Percentiles rank a stretch among this genome's conserved stretches.
These are phyloP conservation scores for Pythium dissimile DNA, from an alignment of 352 stramenopile genomes.

Conservation along the genomic window DNA sequence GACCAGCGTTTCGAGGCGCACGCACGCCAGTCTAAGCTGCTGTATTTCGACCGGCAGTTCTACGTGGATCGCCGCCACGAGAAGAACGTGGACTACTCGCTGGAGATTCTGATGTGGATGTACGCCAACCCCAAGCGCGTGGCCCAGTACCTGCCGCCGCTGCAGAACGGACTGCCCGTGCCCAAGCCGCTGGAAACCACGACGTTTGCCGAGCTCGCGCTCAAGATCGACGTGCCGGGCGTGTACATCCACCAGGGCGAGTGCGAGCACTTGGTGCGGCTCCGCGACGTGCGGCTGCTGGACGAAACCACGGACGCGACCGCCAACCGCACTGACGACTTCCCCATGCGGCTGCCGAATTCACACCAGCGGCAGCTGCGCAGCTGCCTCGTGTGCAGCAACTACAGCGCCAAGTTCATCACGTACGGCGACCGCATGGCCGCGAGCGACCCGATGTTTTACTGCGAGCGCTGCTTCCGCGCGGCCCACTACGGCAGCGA, in stretches of 20 bases:
- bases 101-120: slow-evolving; percentile 56
- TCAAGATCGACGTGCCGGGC: slow-evolving; percentile 51
- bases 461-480: slow-evolving; percentile 70
- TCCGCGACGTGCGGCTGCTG: slow-evolving; percentile 61
- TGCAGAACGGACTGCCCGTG: neutral
- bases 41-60: slow-evolving; percentile 60
- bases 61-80: slow-evolving; percentile 47
- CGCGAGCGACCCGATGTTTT: slow-evolving; percentile 73
- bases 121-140: slow-evolving; percentile 28
- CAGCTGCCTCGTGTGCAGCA: slow-evolving; percentile 69
- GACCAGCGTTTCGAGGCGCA: slow-evolving; percentile 55
- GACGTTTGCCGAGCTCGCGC: slow-evolving; percentile 36
- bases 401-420: slow-evolving; percentile 78
- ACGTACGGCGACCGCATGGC: slow-evolving; percentile 69
- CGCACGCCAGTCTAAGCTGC: slow-evolving; percentile 37
- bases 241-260: slow-evolving; percentile 78
- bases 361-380: slow-evolving; percentile 38
- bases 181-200: slow-evolving; percentile 31
- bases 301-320: slow-evolving; percentile 40
- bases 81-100: slow-evolving; percentile 49
- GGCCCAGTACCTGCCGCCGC: slow-evolving; percentile 26
- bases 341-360: slow-evolving; percentile 66
- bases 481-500: slow-evolving; percentile 55
- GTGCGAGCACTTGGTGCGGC: slow-evolving; percentile 65
- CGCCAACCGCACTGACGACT: slow-evolving; percentile 24